These are phyloP conservation scores for Pleurotus tuber-regium DNA, from an alignment of 768 basidiomycete species.

Conservation along the genomic window DNA sequence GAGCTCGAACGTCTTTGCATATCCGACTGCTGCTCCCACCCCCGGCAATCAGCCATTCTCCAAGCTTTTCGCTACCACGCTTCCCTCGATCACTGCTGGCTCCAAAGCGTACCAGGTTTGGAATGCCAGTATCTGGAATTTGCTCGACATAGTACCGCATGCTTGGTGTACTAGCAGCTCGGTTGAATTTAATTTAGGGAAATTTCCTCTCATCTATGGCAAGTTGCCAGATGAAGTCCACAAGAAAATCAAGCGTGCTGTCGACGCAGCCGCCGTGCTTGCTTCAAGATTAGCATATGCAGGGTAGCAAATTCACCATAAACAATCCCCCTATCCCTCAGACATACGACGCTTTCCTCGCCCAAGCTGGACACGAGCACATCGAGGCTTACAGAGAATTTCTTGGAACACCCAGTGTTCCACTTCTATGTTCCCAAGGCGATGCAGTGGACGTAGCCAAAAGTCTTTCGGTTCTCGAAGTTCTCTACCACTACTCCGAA, in stretches of 20 bases:
- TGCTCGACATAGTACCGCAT: neutral
- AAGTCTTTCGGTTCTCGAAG: neutral
- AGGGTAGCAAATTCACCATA: neutral
- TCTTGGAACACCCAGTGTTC: neutral
- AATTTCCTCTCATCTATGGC: neutral
- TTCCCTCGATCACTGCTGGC: neutral
- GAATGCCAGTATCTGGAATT: neutral
- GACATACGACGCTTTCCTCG: neutral
- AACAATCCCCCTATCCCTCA: neutral
- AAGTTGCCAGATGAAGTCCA: neutral
- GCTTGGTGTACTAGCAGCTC: neutral
- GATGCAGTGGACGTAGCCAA: neutral
- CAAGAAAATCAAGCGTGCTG: neutral
- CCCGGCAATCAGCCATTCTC: conserved; percentile 1
- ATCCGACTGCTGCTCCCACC: neutral
- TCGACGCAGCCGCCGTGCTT: neutral
- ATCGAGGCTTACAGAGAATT: neutral
- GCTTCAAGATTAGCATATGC: neutral
- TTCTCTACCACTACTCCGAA: too few species aligned
- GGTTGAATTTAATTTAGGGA: neutral
- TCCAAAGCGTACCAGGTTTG: neutral
- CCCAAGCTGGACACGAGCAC: neutral
- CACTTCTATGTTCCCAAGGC: neutral
- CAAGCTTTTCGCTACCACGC: neutral
- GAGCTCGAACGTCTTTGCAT: neutral